phyloP scores from a whole-genome alignment of 371 early-diverging fungal genomes.

The Mortierella sp. region DNA sequence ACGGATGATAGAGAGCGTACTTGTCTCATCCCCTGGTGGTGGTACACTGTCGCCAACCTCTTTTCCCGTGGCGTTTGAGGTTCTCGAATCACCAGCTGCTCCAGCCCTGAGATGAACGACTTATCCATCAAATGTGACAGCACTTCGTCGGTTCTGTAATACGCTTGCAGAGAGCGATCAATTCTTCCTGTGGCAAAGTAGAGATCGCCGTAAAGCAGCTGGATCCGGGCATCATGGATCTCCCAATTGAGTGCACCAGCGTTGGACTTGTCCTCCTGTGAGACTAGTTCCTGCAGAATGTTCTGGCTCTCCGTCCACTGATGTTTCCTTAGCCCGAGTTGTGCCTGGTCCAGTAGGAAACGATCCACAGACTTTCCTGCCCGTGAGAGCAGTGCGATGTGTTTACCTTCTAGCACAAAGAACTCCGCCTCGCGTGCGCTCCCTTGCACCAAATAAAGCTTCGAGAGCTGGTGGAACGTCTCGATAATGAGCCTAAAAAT shows the following conservation, averaged over 20 bases:
- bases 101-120: conserved; percentile 59
- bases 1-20: conserved; percentile 6
- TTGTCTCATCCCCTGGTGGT: conserved; percentile 2
- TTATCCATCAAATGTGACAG: conserved; percentile 61
- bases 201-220: conserved; percentile 62
- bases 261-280: conserved; percentile 11
- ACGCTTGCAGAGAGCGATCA: conserved; percentile 60
- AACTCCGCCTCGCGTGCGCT: conserved; percentile 77
- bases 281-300: conserved; percentile 35
- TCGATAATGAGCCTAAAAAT: conserved; percentile 55
- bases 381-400: conserved; percentile 62
- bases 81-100: conserved; percentile 57
- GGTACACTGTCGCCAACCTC: conserved; percentile 13
- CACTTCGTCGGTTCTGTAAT: conserved; percentile 57
- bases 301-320: conserved; percentile 57
- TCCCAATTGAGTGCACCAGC: conserved; percentile 26
- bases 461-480: conserved; percentile 63
- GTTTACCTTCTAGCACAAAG: conserved; percentile 68
- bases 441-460: conserved; percentile 70
- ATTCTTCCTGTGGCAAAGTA: conserved; percentile 51
- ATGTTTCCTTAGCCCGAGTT: conserved; percentile 63
- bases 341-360: conserved; percentile 64
- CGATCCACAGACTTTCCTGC: conserved; percentile 58
- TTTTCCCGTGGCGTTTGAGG: conserved; percentile 58
- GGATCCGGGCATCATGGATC: conserved; percentile 40